Evolutionary conservation across 2,329 filamentous ascomycete genomes (phyloP), one percentile per base, ranked within the genome.

Genomic region (Exophiala viscosa): DNA sequence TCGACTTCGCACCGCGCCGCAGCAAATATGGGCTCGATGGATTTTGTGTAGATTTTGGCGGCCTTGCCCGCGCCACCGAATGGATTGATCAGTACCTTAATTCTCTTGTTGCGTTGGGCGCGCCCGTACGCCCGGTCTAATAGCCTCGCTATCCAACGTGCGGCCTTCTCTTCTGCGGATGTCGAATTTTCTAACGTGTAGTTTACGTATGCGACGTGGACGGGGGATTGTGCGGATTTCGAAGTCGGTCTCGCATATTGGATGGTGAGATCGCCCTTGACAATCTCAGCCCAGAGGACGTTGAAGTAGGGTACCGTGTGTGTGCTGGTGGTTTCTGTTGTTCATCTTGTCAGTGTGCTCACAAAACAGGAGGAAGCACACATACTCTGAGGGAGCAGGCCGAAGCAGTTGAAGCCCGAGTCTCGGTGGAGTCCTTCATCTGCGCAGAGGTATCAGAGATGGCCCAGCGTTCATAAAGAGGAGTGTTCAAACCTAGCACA

Each of bases 31-130:
- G 92, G 91, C 64, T 86, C 84, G 41, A 91, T 87, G 59, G 92
- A 79, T 40, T 79, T 80, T 51, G 84, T 74, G 79, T 90, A 97
- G 59, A 84, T 79, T 65, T 83, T 87, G 56, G 81, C 73, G 1
- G 90, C 92, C 36, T 75, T 74, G 13, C 92, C 92, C 38, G 90
- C 87, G 0, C 93, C 93, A 11, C 90, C 89, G 63, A 91, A 87
- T 0, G 93, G 93, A 69, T 99, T 99, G 57, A 99, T 79, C 39
- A 97, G 75, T 10, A 97, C 84, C 68, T 93, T 95, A 58, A 93
- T 84, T 42, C 89, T 83, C 69, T 90, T 93, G 52, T 77, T 79
- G 48, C 78, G 79, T 64, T 86, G 82, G 1, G 87, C 80, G 6
- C 75, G 73, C 50, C 75, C 85, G 64, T 96, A 96, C 18, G 91